Conservation (phyloP, 2,329 filamentous ascomycete genomes). For the Dryadomyces sulphureus region DNA sequence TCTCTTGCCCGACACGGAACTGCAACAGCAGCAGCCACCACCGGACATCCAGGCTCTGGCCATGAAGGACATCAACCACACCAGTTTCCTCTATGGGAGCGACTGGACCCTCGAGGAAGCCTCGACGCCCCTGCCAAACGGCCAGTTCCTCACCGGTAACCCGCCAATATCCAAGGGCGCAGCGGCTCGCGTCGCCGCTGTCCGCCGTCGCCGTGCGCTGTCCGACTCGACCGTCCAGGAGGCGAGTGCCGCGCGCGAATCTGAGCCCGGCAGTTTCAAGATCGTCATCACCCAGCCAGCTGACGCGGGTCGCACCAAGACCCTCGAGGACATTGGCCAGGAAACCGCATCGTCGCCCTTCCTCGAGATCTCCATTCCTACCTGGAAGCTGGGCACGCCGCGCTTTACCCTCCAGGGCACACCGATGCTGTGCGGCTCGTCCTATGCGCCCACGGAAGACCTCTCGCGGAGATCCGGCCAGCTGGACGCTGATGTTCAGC, state of each 20-base stretch:
- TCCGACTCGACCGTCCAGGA: conserved; percentile 70
- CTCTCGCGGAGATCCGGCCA: conserved; percentile 39
- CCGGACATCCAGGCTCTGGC: background rate
- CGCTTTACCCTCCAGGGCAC: conserved; percentile 66
- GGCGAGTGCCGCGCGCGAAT: conserved; percentile 32
- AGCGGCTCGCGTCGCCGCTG: background rate
- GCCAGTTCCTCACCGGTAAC: background rate
- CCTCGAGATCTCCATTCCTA: conserved; percentile 65
- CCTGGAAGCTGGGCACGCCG: conserved; percentile 70
- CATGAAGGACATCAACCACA: background rate
- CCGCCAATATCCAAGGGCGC: background rate
- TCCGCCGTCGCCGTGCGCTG: conserved; percentile 43
- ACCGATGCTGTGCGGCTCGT: conserved; percentile 65
- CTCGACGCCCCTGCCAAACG: conserved; percentile 15
- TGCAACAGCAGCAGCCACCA: conserved; percentile 10
- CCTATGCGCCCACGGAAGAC: conserved; percentile 63
- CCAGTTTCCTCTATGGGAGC: conserved; percentile 15
- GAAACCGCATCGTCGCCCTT: conserved; percentile 24
- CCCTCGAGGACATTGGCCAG: conserved; percentile 38
- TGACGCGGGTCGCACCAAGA: conserved; percentile 44
- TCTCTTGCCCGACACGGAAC: conserved; percentile 18
- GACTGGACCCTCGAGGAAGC: conserved; percentile 29
- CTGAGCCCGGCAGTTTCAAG: conserved; percentile 56
- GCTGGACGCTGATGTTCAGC: conserved; percentile 18
- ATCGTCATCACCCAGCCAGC: conserved; percentile 64